Conservation (phyloP, 768 basidiomycete species). For the Clavulina sp. region DNA sequence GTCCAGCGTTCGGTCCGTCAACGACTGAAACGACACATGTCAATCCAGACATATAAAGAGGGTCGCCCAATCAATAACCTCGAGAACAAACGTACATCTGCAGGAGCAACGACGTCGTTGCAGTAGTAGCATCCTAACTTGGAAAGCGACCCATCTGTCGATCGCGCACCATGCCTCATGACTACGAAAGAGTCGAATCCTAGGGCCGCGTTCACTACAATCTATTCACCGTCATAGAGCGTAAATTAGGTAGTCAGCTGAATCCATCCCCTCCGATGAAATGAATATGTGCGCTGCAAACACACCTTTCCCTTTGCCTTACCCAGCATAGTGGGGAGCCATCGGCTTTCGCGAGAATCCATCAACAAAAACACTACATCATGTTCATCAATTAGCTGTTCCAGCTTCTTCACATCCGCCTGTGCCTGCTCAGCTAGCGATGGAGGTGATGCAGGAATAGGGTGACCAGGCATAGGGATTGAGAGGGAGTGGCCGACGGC, state of each 20-base stretch:
- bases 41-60: too few relatives aligned
- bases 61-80: neutral
- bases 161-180: conserved; percentile 80
- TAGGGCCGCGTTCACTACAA: conserved; percentile 84
- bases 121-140: conserved; percentile 92
- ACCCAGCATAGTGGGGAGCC: conserved; percentile 84
- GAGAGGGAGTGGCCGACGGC: conserved; percentile 60
- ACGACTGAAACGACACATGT: conserved; percentile 24
- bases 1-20: conserved; percentile 84
- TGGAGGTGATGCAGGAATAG: conserved; percentile 35
- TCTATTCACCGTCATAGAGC: conserved; percentile 26
- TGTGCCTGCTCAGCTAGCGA: conserved; percentile 36
- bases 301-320: conserved; percentile 69
- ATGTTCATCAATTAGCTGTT: conserved; percentile 63
- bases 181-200: conserved; percentile 95
- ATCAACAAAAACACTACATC: conserved; percentile 87
- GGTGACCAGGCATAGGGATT: conserved; percentile 97
- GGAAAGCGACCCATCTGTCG: conserved; percentile 17
- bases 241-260: neutral
- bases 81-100: conserved; percentile 43
- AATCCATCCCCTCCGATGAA: neutral
- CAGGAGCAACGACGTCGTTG: conserved; percentile 92
- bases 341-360: conserved; percentile 96
- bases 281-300: too few relatives aligned
- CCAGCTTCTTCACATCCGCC: conserved; percentile 54